These are phyloP conservation scores for Monosporascus sp. DNA, from an alignment of 2,329 filamentous ascomycete genomes.

Conservation along the genomic window DNA sequence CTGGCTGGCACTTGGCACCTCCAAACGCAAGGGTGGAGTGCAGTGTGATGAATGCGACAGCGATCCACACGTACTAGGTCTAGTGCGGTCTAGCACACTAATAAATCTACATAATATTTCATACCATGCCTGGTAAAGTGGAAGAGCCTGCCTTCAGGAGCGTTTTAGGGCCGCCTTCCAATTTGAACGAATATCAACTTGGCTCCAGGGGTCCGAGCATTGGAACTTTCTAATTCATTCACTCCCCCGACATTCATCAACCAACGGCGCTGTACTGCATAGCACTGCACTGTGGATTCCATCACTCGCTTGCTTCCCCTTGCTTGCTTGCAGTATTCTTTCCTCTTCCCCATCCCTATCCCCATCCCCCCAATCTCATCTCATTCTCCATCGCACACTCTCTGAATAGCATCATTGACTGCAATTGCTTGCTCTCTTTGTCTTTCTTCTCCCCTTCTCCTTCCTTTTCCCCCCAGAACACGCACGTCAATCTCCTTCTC, in stretches of 20 bases:
- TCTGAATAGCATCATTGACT: conserved; percentile 1
- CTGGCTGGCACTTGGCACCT: too few species aligned
- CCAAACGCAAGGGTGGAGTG: too few species aligned
- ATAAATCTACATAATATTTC: not conserved
- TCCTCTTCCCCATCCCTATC: not conserved
- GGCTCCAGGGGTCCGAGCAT: not conserved
- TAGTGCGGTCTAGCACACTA: too few species aligned
- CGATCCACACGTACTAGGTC: too few species aligned
- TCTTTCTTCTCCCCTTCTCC: not conserved
- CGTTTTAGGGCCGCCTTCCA: not conserved
- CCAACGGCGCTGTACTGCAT: not conserved
- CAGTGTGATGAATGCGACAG: too few species aligned
- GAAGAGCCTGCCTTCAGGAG: not conserved
- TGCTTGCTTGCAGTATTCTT: not conserved
- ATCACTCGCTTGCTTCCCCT: not conserved
- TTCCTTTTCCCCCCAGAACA: not conserved
- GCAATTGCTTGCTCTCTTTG: not conserved
- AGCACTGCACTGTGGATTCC: not conserved
- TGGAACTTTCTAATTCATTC: not conserved
- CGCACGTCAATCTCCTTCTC: not conserved
- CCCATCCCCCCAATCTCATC: not conserved
- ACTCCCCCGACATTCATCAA: not conserved
- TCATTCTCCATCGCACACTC: not conserved
- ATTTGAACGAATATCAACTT: not conserved
- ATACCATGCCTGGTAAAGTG: not conserved